These are phyloP conservation scores for Hapsidospora chrysogenum DNA, from an alignment of 495 filamentous ascomycete genomes.

Conservation along the genomic window DNA sequence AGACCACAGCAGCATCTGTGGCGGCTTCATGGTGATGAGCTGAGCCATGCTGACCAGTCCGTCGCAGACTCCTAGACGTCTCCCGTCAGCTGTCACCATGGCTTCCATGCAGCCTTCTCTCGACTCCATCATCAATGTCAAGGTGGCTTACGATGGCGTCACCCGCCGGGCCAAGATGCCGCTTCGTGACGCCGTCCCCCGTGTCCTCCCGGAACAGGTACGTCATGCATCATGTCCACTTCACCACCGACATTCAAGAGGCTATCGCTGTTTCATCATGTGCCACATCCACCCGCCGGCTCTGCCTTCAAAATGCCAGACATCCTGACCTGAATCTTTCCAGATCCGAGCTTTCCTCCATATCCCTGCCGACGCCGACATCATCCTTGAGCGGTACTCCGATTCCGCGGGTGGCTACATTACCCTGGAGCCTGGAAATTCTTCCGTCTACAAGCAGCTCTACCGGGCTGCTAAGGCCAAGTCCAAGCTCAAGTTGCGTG, in stretches of 20 bases:
- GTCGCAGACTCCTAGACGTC: too few species aligned
- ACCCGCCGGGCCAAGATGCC: constrained; percentile 81
- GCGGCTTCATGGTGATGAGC: too few species aligned
- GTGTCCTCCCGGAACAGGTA: constrained; percentile 73
- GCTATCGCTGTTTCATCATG: neutral
- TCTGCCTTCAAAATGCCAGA: neutral
- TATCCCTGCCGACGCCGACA: constrained; percentile 48
- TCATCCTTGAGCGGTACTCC: constrained; percentile 86
- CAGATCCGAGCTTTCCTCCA: constrained; percentile 63
- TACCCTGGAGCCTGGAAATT: constrained; percentile 58
- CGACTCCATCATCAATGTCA: constrained; percentile 72
- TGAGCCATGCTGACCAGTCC: neutral
- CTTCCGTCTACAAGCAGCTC: constrained; percentile 85
- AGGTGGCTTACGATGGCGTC: constrained; percentile 55
- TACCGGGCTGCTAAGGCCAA: constrained; percentile 96
- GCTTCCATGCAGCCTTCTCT: constrained; percentile 37
- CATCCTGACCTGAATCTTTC: neutral
- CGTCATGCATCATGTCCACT: constrained; percentile 17
- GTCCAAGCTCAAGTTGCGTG: constrained; percentile 84
- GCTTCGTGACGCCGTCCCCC: constrained; percentile 65
- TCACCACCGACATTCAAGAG: neutral
- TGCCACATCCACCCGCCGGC: neutral
- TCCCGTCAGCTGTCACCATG: too few species aligned
- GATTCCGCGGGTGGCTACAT: constrained; percentile 78
- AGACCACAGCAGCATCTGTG: too few species aligned